Evolutionary conservation across 169 alveolate genomes (phyloP).

Genomic region (Perkinsus marinus): DNA sequence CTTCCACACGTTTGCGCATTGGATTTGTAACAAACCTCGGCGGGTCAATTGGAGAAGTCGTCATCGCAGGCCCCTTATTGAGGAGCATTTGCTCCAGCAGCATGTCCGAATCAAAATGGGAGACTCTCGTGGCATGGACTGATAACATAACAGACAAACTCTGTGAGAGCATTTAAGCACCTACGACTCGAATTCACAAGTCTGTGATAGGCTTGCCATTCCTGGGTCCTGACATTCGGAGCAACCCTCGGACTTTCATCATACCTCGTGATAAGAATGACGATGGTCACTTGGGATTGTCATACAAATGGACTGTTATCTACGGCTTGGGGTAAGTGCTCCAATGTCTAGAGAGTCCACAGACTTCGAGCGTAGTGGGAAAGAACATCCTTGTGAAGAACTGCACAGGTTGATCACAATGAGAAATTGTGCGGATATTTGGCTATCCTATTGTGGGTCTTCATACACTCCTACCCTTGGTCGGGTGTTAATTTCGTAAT

Average conservation of each 20-base stretch:
- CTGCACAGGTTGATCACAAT: neutral
- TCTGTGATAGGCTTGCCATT: neutral
- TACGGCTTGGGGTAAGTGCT: neutral
- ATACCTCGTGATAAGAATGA: neutral
- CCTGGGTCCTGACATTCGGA: neutral
- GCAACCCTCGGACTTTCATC: neutral
- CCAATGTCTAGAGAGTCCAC: no score
- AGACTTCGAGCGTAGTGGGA: no score
- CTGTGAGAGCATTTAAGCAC: neutral
- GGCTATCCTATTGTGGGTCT: no score
- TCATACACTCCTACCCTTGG: no score
- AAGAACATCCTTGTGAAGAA: neutral
- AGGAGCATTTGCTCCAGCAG: neutral
- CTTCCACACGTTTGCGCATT: neutral
- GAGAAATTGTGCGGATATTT: neutral
- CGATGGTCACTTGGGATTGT: neutral
- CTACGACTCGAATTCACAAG: neutral
- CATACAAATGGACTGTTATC: neutral
- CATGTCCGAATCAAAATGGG: neutral
- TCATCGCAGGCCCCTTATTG: neutral
- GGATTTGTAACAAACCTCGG: neutral
- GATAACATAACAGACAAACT: neutral
- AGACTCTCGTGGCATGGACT: neutral
- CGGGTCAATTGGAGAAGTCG: no score
- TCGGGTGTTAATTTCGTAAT: no score